Conservation (phyloP, 2,329 filamentous ascomycete genomes). For the Bipolaris oryzae region DNA sequence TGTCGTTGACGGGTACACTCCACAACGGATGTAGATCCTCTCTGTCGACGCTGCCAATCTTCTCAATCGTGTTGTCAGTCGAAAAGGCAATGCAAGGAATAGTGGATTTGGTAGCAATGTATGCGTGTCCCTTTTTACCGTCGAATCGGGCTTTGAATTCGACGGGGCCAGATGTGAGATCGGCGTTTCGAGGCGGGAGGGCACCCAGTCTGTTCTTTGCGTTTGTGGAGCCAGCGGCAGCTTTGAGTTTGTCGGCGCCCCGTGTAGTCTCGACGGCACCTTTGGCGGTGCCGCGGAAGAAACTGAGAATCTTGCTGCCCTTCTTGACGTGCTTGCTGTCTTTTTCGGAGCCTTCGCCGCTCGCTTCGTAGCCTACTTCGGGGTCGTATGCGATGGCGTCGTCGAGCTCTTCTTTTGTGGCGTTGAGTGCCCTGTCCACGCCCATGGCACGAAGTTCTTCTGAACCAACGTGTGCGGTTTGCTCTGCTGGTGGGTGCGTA, state of each 20-base stretch:
- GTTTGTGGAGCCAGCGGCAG: constrained; percentile 63
- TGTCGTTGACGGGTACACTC: constrained; percentile 72
- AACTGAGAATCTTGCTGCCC: constrained; percentile 61
- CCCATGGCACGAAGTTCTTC: constrained; percentile 59
- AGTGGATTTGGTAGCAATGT: constrained; percentile 70
- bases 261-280: constrained; percentile 75
- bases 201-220: constrained; percentile 76
- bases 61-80: constrained; percentile 57
- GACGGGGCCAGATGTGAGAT: constrained; percentile 67
- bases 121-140: constrained; percentile 74
- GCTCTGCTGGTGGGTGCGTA: constrained; percentile 53
- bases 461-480: constrained; percentile 57
- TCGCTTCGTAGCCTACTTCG: constrained; percentile 55
- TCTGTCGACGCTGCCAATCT: constrained; percentile 54
- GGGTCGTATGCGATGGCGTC: constrained; percentile 60
- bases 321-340: constrained; percentile 55
- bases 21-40: constrained; percentile 66
- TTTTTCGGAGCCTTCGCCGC: constrained; percentile 61
- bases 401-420: constrained; percentile 69
- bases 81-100: constrained; percentile 72
- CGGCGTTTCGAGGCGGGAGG: constrained; percentile 57
- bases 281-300: constrained; percentile 73
- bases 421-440: constrained; percentile 63
- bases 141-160: constrained; percentile 76
- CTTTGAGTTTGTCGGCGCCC: constrained; percentile 72